Evolutionary conservation across 2,329 filamentous ascomycete species (phyloP).

Genomic region (Bipolaris cookei): DNA sequence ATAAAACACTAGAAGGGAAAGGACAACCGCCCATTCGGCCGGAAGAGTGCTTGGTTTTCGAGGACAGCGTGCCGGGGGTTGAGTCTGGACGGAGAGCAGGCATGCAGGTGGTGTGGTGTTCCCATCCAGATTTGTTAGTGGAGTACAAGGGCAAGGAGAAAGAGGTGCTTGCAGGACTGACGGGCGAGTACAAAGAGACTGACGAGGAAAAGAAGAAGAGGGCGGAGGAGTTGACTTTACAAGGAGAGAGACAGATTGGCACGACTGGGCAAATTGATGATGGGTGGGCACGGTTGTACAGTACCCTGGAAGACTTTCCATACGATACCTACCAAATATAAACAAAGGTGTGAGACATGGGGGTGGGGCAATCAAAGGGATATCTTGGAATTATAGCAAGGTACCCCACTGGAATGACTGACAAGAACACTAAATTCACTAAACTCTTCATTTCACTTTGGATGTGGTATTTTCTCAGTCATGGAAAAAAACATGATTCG

Average conservation of each 20-base stretch:
- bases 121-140: conserved; percentile 76
- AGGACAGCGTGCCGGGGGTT: conserved; percentile 91
- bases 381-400: not conserved
- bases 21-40: conserved; percentile 70
- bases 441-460: not conserved
- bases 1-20: conserved; percentile 69
- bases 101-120: conserved; percentile 94
- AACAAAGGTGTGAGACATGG: not conserved
- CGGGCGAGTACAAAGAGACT: conserved; percentile 70
- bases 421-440: not conserved
- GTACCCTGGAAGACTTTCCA: conserved; percentile 64
- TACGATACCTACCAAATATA: conserved; percentile 65
- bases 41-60: conserved; percentile 93
- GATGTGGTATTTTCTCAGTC: not conserved
- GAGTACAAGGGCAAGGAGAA: conserved; percentile 79
- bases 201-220: conserved; percentile 47
- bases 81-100: conserved; percentile 89
- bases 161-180: conserved; percentile 82
- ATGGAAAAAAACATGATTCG: conserved; percentile 16
- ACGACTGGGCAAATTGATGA: conserved; percentile 63
- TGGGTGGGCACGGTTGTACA: conserved; percentile 63
- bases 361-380: no score
- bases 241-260: conserved; percentile 53
- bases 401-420: not conserved
- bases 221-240: conserved; percentile 47